Evolutionary conservation across 306 rosid species (phyloP).

Genomic region (Medicago truncatula): DNA sequence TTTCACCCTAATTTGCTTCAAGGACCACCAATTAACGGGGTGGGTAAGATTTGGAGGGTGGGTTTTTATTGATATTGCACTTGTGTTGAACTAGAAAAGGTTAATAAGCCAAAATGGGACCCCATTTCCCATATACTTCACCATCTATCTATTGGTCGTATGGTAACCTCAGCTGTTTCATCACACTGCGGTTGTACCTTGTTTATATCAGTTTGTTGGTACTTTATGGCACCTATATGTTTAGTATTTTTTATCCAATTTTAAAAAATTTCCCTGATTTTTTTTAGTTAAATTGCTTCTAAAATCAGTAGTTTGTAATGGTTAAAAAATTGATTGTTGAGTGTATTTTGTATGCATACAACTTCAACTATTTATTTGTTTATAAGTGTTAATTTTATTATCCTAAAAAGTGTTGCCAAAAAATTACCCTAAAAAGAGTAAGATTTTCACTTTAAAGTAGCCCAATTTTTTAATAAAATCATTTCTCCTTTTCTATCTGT

Average conservation of each 20-base stretch:
- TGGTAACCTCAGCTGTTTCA: constrained; percentile 44
- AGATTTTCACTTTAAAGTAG: background rate
- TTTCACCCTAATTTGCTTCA: constrained; percentile 2
- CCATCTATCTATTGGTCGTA: constrained; percentile 35
- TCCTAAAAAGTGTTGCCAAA: too few relatives aligned
- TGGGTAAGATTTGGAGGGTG: constrained; percentile 63
- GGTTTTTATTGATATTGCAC: constrained; percentile 59
- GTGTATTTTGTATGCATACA: background rate
- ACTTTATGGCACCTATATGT: background rate
- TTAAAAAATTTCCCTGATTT: too few relatives aligned
- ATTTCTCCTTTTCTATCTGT: background rate
- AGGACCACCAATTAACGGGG: constrained; percentile 53
- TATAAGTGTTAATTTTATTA: background rate
- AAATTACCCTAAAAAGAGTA: background rate
- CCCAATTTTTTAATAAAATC: background rate
- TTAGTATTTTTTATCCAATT: background rate
- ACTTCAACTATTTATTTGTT: background rate
- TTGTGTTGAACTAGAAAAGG: constrained; percentile 15
- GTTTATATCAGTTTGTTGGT: constrained; percentile 33
- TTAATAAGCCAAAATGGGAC: constrained; percentile 49
- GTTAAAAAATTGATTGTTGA: background rate
- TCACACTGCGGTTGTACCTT: constrained; percentile 34
- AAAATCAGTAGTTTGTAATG: background rate
- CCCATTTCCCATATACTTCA: constrained; percentile 14
- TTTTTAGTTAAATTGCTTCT: too few relatives aligned